phyloP scores from a whole-genome alignment of 2,329 filamentous ascomycete genomes.

The Pyrenophora seminiperda region DNA sequence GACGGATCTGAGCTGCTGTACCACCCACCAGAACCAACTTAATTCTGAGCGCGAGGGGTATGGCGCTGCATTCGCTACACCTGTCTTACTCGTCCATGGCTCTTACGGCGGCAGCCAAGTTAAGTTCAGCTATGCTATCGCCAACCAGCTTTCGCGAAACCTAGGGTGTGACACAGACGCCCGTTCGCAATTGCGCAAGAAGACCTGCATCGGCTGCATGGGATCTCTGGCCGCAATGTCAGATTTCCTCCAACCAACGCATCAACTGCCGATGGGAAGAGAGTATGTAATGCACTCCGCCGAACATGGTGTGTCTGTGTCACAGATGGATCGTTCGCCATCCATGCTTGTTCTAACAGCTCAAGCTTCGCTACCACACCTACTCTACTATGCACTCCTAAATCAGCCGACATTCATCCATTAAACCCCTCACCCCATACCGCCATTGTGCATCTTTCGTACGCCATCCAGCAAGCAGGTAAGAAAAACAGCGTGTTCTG shows the following conservation, averaged over 20 bases:
- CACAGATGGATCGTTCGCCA: slow-evolving; percentile 6
- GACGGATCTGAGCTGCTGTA: slow-evolving; percentile 8
- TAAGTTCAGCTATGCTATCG: slow-evolving; percentile 5
- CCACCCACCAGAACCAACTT: slow-evolving; percentile 9
- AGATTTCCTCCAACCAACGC: neutral
- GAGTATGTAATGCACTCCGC: slow-evolving; percentile 4
- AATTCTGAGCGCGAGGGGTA: slow-evolving; percentile 8
- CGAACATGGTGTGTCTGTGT: neutral
- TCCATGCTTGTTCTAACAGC: neutral
- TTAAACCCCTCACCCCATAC: too few relatives aligned
- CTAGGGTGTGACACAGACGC: slow-evolving; percentile 10
- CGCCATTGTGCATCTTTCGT: too few relatives aligned
- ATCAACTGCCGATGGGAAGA: slow-evolving; percentile 8
- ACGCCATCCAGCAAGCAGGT: neutral
- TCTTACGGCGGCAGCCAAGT: slow-evolving; percentile 23
- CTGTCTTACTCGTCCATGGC: slow-evolving; percentile 15
- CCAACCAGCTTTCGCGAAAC: slow-evolving; percentile 4
- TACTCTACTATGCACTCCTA: neutral
- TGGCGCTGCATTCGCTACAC: slow-evolving; percentile 19
- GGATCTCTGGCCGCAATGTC: slow-evolving; percentile 8
- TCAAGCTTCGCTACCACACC: slow-evolving; percentile 4
- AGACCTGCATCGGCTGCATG: slow-evolving; percentile 11
- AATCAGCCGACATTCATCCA: slow-evolving; percentile 8
- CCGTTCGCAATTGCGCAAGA: slow-evolving; percentile 35
- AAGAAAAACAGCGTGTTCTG: too few relatives aligned